Evolutionary conservation across 2,329 filamentous ascomycete species (phyloP), one percentile per base, ranked within the genome.

Genomic region (Colletotrichum aenigma): DNA sequence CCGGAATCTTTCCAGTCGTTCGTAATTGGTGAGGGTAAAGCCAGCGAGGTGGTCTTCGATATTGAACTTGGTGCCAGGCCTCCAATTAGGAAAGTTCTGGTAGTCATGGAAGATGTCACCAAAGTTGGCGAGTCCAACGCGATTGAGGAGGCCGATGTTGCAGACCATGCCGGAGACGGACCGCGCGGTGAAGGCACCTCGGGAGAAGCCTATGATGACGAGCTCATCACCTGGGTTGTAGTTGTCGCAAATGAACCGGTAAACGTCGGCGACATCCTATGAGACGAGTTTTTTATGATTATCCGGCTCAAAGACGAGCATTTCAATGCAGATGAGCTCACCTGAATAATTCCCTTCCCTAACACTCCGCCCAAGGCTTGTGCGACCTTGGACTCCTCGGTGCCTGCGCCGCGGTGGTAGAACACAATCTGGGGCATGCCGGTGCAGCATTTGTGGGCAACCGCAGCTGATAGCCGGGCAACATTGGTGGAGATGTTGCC

Each of bases 101-200:
- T 77, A 77, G 61, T 78, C 77, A 13, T 78, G 68, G 38, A 78
- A 78, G 15, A 78, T 76, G 26, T 66, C 61, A 3, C 55, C 68
- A 21, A 78, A 77, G 18, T 68, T 58, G 16, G 76, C 74, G 24
- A 77, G 26, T 9, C 77, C 77, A 16, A 71, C 66, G 3, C 75
- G 75, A 30, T 77, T 78, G 18, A 78, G 58, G 10, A 78, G 64
- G 10, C 77, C 77, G 7, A 78, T 30, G 30, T 69, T 75, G 28
- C 68, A 73, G 7, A 83, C 72, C 71, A 82, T 67, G 12, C 76
- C 79, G 4, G 83, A 81, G 6, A 84, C 80, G 2, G 83, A 82
- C 13, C 83, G 83, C n/a, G 83, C 83, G 0, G 83, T 85, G 70
- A 84, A 85, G 26, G 83, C 83, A 26, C 83, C 83, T 3, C 83